These are phyloP conservation scores for Pichia thaimueangensis DNA, from an alignment of 805 yeast genomes.

Conservation along the genomic window DNA sequence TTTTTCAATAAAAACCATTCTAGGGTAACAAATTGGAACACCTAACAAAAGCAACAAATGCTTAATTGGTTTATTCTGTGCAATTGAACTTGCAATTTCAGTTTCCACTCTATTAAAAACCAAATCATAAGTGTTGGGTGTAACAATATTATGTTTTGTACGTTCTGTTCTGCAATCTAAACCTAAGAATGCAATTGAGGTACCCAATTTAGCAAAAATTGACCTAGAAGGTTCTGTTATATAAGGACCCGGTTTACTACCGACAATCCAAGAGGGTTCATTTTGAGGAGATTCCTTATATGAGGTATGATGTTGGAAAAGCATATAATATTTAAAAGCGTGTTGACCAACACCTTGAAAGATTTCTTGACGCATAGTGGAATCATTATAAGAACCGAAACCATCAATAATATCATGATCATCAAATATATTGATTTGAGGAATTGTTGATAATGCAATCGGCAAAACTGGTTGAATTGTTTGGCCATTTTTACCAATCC, in stretches of 20 bases:
- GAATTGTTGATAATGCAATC: slow-evolving; percentile 72
- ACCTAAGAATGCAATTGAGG: slow-evolving; percentile 64
- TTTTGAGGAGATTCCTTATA: slow-evolving; percentile 35
- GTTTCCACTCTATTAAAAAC: slow-evolving; percentile 53
- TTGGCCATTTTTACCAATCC: slow-evolving; percentile 64
- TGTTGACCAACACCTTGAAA: slow-evolving; percentile 67
- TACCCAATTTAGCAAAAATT: slow-evolving; percentile 66
- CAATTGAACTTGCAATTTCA: slow-evolving; percentile 45
- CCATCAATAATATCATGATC: slow-evolving; percentile 98
- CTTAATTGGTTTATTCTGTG: slow-evolving; percentile 41
- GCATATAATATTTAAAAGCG: slow-evolving; percentile 82
- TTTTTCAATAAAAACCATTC: slow-evolving; percentile 85
- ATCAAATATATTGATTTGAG: slow-evolving; percentile 80
- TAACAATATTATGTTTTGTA: slow-evolving; percentile 49
- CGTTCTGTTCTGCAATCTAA: slow-evolving; percentile 94
- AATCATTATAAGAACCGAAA: slow-evolving; percentile 78
- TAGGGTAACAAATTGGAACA: slow-evolving; percentile 91
- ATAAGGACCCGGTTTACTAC: slow-evolving; percentile 54
- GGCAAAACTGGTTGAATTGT: slow-evolving; percentile 68
- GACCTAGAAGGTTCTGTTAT: slow-evolving; percentile 65
- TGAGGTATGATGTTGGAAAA: slow-evolving; percentile 82
- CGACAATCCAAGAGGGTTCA: slow-evolving; percentile 59
- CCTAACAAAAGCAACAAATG: slow-evolving; percentile 84
- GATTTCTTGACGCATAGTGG: slow-evolving; percentile 65
- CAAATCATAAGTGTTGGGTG: slow-evolving; percentile 47